These are phyloP conservation scores for Diplosphaera chodatii DNA, from an alignment of 139 green algal species.

Conservation along the genomic window DNA sequence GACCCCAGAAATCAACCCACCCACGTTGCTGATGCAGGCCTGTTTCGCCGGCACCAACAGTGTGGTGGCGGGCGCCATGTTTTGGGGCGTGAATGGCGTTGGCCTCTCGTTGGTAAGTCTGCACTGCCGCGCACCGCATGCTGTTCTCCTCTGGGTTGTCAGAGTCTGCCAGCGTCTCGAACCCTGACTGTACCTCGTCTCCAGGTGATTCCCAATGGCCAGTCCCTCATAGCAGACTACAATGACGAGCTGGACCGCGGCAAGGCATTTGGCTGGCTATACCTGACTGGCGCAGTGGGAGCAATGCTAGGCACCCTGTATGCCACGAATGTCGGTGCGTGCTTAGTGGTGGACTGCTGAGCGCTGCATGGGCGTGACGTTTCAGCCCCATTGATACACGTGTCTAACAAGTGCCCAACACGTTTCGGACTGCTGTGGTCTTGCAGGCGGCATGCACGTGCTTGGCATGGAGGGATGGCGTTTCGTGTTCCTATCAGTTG, in stretches of 20 bases:
- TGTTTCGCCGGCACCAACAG: conserved; percentile 31
- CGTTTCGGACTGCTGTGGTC: too few relatives aligned
- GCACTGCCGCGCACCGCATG: too few relatives aligned
- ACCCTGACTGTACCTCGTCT: too few relatives aligned
- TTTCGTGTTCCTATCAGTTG: conserved; percentile 35
- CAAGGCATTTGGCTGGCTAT: conserved; percentile 51
- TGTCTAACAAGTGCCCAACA: too few relatives aligned
- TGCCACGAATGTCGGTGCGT: conserved; percentile 38
- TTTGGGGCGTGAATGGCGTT: conserved; percentile 51
- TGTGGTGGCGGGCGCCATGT: conserved; percentile 28
- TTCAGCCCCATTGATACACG: too few relatives aligned
- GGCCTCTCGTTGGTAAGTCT: conserved; percentile 44
- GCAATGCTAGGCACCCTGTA: conserved; percentile 43
- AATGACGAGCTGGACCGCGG: conserved; percentile 37
- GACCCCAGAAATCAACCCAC: too few relatives aligned
- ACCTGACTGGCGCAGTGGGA: conserved; percentile 42
- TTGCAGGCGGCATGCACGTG: conserved; percentile 3
- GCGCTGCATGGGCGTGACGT: too few relatives aligned
- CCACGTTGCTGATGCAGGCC: neutral
- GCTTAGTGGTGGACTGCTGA: neutral
- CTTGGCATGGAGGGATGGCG: conserved; percentile 47
- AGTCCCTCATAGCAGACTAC: conserved; percentile 55
- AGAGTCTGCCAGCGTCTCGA: too few relatives aligned
- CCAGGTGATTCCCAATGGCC: conserved; percentile 40
- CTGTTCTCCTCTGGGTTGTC: too few relatives aligned